These are phyloP conservation scores for Cladosporium colombiae DNA, from an alignment of 2,329 filamentous ascomycete genomes.

Conservation along the genomic window DNA sequence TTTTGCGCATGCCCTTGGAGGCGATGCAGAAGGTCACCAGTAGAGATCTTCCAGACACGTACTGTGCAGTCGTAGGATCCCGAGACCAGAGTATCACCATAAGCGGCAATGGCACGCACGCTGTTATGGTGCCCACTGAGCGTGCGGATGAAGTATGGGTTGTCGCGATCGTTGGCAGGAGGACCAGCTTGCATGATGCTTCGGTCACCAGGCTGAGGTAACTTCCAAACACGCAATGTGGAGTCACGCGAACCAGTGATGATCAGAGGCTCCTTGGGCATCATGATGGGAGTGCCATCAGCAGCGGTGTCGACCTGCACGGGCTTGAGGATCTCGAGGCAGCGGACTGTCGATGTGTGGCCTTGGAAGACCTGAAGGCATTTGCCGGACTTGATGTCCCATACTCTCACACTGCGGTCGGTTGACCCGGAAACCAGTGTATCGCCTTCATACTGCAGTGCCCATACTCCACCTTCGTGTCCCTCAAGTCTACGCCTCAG, in stretches of 20 bases:
- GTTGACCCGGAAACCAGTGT: conserved; percentile 94
- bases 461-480: conserved; percentile 97
- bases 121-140: conserved; percentile 87
- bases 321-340: conserved; percentile 90
- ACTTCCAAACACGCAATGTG: conserved; percentile 88
- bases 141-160: conserved; percentile 90
- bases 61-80: conserved; percentile 96
- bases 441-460: conserved; percentile 93
- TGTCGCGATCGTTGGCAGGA: conserved; percentile 73
- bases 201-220: conserved; percentile 77
- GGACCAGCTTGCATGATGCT: conserved; percentile 78
- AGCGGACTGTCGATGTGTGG: conserved; percentile 95
- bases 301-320: conserved; percentile 70
- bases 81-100: conserved; percentile 93
- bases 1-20: conserved; percentile 87
- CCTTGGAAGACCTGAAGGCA: conserved; percentile 97
- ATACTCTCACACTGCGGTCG: conserved; percentile 96
- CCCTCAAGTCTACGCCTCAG: conserved; percentile 81
- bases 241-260: conserved; percentile 97
- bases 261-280: conserved; percentile 91
- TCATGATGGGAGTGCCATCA: conserved; percentile 77
- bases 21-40: conserved; percentile 81
- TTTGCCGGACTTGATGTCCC: conserved; percentile 91
- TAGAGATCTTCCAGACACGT: conserved; percentile 96
- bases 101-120: conserved; percentile 90